Conservation (phyloP, 2,329 filamentous ascomycete genomes). For the Beauveria bassiana region DNA sequence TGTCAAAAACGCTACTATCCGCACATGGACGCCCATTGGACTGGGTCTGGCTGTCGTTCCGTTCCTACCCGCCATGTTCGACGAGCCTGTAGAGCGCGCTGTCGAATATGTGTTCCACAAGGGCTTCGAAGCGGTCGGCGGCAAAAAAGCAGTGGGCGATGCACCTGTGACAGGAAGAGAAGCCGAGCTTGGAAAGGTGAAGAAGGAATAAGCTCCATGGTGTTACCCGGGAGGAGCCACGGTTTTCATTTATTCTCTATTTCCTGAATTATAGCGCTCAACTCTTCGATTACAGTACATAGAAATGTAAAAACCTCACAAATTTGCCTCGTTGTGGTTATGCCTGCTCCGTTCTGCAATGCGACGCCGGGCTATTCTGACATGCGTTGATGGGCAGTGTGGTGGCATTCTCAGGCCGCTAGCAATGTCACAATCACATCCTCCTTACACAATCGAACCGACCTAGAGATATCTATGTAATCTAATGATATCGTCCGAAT, state of each 20-base stretch:
- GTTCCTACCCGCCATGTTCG: slow-evolving; percentile 76
- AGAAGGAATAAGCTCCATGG: slow-evolving; percentile 30
- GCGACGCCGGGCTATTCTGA: no score
- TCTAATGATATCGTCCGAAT: no score
- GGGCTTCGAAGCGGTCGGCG: slow-evolving; percentile 67
- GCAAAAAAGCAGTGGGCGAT: slow-evolving; percentile 46
- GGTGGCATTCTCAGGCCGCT: no score
- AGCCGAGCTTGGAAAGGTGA: slow-evolving; percentile 33
- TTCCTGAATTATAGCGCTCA: not conserved
- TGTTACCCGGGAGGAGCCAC: not conserved
- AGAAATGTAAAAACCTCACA: not conserved
- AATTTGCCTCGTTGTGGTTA: no score
- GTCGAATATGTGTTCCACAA: slow-evolving; percentile 88
- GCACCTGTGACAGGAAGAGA: slow-evolving; percentile 46
- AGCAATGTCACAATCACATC: no score
- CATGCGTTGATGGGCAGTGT: no score
- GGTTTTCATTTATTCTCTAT: not conserved
- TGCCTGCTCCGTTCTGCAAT: no score
- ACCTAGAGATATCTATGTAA: no score
- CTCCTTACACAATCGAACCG: no score
- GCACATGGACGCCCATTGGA: slow-evolving; percentile 88
- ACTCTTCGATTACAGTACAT: not conserved
- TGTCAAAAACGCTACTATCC: slow-evolving; percentile 63
- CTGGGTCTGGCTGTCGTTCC: slow-evolving; percentile 72
- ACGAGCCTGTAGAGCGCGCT: slow-evolving; percentile 84